Evolutionary conservation across 2,329 filamentous ascomycete species (phyloP).

Genomic region (Diaporthe citrichinensis): DNA sequence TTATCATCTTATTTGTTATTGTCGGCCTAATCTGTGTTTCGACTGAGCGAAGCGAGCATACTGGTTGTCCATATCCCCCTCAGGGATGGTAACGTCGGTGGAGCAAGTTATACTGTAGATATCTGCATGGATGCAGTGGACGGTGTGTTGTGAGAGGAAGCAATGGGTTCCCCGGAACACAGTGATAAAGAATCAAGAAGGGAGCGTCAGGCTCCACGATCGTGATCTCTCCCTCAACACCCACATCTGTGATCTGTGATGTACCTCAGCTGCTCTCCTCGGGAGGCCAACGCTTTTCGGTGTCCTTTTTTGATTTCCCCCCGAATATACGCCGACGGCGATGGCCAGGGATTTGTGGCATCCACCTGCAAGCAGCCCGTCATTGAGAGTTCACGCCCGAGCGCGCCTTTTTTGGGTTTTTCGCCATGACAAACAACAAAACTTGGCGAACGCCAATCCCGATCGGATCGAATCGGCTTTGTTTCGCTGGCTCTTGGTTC

Average conservation of each 20-base stretch:
- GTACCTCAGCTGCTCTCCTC: background rate
- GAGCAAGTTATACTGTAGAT: background rate
- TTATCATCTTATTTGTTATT: background rate
- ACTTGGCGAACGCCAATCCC: background rate
- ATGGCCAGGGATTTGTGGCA: background rate
- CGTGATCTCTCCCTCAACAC: background rate
- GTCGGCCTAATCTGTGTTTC: slow-evolving; percentile 5
- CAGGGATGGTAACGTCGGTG: background rate
- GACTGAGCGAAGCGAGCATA: slow-evolving; percentile 15
- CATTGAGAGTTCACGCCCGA: background rate
- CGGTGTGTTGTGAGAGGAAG: background rate
- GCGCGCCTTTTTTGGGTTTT: background rate
- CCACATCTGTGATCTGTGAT: background rate
- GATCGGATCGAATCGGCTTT: slow-evolving; percentile 15
- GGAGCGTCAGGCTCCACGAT: background rate
- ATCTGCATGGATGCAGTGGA: slow-evolving; percentile 7
- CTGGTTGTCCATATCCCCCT: slow-evolving; percentile 5
- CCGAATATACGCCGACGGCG: slow-evolving; percentile 14
- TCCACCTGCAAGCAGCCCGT: background rate
- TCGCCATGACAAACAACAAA: background rate
- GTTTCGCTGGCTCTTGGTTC: background rate
- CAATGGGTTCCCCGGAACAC: background rate
- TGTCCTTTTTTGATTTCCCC: too few species aligned
- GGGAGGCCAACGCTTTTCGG: background rate
- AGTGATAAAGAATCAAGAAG: background rate